Conservation (phyloP, 805 yeast species). For the Monosporozyma aquatica region DNA sequence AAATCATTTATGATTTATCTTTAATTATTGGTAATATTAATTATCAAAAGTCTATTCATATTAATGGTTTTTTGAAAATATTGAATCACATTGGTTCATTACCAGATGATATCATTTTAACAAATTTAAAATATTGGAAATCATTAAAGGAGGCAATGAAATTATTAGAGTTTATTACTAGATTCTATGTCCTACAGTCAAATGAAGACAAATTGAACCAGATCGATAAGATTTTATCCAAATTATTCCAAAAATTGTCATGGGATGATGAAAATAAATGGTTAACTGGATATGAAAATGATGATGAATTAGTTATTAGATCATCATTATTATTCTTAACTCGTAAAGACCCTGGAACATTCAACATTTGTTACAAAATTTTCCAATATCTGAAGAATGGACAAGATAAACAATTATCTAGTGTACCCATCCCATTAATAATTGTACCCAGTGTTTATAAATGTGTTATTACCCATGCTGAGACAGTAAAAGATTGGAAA, state of each 20-base stretch:
- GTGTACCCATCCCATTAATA: constrained; percentile 43
- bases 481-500: constrained; percentile 46
- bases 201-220: neutral
- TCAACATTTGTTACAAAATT: constrained; percentile 31
- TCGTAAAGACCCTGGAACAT: constrained; percentile 14
- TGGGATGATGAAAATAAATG: neutral
- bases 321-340: constrained; percentile 21
- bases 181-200: neutral
- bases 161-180: neutral
- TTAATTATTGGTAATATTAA: constrained; percentile 24
- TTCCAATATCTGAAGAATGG: constrained; percentile 36
- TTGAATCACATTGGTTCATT: constrained; percentile 11
- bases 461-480: constrained; percentile 32
- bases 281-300: neutral
- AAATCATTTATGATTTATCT: constrained; percentile 30
- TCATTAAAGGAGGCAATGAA: constrained; percentile 17
- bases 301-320: constrained; percentile 33
- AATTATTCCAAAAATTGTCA: neutral
- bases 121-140: constrained; percentile 11
- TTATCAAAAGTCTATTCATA: constrained; percentile 21
- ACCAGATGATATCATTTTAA: neutral
- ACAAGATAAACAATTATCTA: constrained; percentile 37
- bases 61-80: constrained; percentile 25
- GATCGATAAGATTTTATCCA: neutral
- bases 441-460: constrained; percentile 39